phyloP scores from a whole-genome alignment of 495 filamentous ascomycete genomes.

The Gamarada debralockiae region DNA sequence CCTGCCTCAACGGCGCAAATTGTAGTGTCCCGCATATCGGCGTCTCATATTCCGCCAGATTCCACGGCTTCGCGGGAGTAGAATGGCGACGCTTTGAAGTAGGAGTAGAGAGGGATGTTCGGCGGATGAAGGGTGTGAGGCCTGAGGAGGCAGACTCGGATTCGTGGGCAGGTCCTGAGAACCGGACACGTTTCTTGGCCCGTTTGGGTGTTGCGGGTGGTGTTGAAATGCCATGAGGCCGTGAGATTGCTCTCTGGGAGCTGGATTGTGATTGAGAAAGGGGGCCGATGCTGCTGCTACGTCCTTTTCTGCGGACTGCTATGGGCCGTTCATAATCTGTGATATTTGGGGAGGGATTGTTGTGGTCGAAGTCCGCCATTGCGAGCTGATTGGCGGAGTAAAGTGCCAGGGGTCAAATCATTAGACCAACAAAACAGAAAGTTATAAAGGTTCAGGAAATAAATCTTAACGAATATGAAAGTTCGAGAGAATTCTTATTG shows the following conservation, averaged over 20 bases:
- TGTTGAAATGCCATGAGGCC: constrained; percentile 19
- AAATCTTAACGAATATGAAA: not conserved
- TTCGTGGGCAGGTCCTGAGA: constrained; percentile 53
- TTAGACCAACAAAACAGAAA: not conserved
- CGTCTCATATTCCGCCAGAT: constrained; percentile 18
- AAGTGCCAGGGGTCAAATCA: not conserved
- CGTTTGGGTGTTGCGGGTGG: constrained; percentile 27
- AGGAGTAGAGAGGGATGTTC: constrained; percentile 50
- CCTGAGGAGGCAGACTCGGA: constrained; percentile 50
- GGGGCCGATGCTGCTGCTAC: constrained; percentile 8
- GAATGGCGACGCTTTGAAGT: constrained; percentile 43
- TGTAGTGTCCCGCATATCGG: constrained; percentile 40
- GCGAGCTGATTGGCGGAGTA: not conserved
- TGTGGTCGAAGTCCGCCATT: constrained; percentile 9
- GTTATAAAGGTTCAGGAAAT: not conserved
- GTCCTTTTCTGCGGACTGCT: constrained; percentile 17
- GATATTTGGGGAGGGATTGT: not conserved
- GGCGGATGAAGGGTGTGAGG: constrained; percentile 62
- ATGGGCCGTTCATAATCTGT: constrained; percentile 18
- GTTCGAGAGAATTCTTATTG: too few species aligned
- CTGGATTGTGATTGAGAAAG: constrained; percentile 5
- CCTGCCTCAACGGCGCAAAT: constrained; percentile 65
- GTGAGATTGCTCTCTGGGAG: not conserved
- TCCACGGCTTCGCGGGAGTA: constrained; percentile 25
- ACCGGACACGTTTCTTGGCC: constrained; percentile 62